A percentile compares a stretch with the other conserved stretches of the same genome.
These are phyloP conservation scores for Hordeum marinum DNA, from an alignment of 176 grass and related monocot genomes.

Conservation along the genomic window DNA sequence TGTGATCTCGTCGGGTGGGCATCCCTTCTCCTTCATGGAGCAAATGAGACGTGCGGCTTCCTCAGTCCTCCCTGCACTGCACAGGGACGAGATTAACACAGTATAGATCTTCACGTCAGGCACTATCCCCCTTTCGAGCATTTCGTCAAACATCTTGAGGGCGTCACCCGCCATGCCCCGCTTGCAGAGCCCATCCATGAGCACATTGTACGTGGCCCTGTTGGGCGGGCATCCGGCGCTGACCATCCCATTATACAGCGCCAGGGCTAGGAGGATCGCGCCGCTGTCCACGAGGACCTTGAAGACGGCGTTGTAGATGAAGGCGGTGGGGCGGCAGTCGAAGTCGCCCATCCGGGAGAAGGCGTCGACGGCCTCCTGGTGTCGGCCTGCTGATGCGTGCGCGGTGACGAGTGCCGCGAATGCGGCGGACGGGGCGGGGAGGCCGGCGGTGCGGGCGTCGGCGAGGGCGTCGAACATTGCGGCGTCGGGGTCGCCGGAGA, in stretches of 20 bases:
- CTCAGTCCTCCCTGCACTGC: slow-evolving; percentile 44
- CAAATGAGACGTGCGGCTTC: slow-evolving; percentile 43
- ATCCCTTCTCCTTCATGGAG: slow-evolving; percentile 69
- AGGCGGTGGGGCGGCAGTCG: slow-evolving; percentile 47
- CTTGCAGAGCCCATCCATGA: slow-evolving; percentile 66
- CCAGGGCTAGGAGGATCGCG: slow-evolving; percentile 58
- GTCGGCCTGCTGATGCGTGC: slow-evolving; percentile 40
- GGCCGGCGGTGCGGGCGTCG: slow-evolving; percentile 37
- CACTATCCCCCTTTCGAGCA: slow-evolving; percentile 49
- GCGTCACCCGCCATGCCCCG: slow-evolving; percentile 39
- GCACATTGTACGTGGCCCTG: slow-evolving; percentile 50
- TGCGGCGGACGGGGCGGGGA: slow-evolving; percentile 19
- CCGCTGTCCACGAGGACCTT: slow-evolving; percentile 52
- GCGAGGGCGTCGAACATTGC: slow-evolving; percentile 50
- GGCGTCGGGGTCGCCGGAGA: slow-evolving; percentile 27
- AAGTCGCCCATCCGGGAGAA: slow-evolving; percentile 84
- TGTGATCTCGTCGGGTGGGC: slow-evolving; percentile 29
- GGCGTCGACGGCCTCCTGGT: slow-evolving; percentile 51
- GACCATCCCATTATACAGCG: slow-evolving; percentile 76
- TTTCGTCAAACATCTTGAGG: slow-evolving; percentile 76
- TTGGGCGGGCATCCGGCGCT: slow-evolving; percentile 29
- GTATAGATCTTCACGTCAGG: slow-evolving; percentile 52
- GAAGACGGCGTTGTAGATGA: slow-evolving; percentile 60
- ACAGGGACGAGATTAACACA: slow-evolving; percentile 56
- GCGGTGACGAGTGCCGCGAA: slow-evolving; percentile 64